Base-by-base conservation (phyloP, 495 filamentous ascomycete species). In the Penicillium egyptiacum region DNA sequence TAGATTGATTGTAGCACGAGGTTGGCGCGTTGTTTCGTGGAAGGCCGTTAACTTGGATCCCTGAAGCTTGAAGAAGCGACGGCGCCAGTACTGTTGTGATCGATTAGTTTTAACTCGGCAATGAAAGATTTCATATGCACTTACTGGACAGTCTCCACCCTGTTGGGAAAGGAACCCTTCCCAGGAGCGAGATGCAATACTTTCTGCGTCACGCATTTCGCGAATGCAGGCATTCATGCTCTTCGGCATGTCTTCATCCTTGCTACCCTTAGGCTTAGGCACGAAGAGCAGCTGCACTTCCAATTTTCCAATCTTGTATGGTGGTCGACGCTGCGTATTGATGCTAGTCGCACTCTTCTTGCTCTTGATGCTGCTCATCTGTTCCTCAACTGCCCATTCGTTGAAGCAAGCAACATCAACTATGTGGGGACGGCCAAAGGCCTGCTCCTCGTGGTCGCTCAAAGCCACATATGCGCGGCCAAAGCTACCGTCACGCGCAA, bases 191-290 rank as follows among this genome's bases (percentile, higher is more conserved):
- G 85, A 73, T 28, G 86, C 80, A 51, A 85, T 78, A 61, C 83
- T 86, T 65, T 95, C 90, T 10, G 92, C 92, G 41, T 93, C 90
- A 61, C 87, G 88, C 75, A 98, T 82, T 75, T 98, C 93, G 12
- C 94, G 81, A 59, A 98, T 89, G 67, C 91, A 95, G 40, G 87
- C 86, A 67, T 89, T 93, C 91, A 98, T 96, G 73, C 92, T 97
- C 84, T 96, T 96, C 16, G 94, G 94, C 88, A 98, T 96, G 60
- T 97, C 94, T 31, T 96, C 92, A 56, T 97, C 92, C 53, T 86
- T 86, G n/a, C 86, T 81, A 41, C 87, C 89, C 75, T 89, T 89
- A 0, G 94, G 92, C 63, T 91, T 93, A 1, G 94, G 94, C 1
- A 98, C 91, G 65, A 94, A 98, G 6, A 98, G 76, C 6, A 98